These are phyloP conservation scores for Blastomyces gilchristii DNA, from an alignment of 2,329 filamentous ascomycete genomes.

Conservation along the genomic window DNA sequence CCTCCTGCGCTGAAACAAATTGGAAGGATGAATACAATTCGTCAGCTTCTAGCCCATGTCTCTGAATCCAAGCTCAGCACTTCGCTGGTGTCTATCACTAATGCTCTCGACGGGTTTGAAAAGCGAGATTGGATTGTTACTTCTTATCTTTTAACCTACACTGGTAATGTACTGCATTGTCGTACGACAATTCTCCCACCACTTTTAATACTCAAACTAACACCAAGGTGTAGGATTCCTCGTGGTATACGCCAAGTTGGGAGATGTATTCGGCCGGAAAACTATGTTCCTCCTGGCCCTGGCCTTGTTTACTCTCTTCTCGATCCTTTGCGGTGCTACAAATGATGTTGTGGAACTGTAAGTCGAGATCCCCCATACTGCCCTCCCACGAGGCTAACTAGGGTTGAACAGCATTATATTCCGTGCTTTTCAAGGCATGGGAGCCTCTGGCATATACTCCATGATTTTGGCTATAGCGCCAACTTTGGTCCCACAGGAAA, in stretches of 20 bases:
- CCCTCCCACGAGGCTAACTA: neutral
- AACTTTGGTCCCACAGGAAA: conserved; percentile 15
- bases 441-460: conserved; percentile 20
- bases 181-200: neutral
- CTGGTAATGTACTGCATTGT: conserved; percentile 22
- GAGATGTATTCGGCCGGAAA: conserved; percentile 39
- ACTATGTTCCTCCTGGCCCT: conserved; percentile 29
- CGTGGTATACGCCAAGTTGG: conserved; percentile 37
- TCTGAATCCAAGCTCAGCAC: conserved; percentile 27
- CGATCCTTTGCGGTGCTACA: conserved; percentile 30
- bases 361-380: neutral
- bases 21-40: neutral
- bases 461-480: conserved; percentile 17
- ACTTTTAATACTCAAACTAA: neutral
- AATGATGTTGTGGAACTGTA: neutral
- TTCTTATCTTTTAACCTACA: conserved; percentile 42
- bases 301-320: conserved; percentile 33
- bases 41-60: neutral
- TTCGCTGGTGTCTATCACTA: conserved; percentile 39
- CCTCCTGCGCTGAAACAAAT: too few relatives aligned
- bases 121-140: conserved; percentile 40
- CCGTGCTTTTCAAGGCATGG: conserved; percentile 23
- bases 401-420: conserved; percentile 17
- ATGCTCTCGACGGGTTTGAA: conserved; percentile 30
- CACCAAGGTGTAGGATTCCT: conserved; percentile 26